These are phyloP conservation scores for Mycena filopes DNA, from an alignment of 768 basidiomycete genomes.

Conservation along the genomic window DNA sequence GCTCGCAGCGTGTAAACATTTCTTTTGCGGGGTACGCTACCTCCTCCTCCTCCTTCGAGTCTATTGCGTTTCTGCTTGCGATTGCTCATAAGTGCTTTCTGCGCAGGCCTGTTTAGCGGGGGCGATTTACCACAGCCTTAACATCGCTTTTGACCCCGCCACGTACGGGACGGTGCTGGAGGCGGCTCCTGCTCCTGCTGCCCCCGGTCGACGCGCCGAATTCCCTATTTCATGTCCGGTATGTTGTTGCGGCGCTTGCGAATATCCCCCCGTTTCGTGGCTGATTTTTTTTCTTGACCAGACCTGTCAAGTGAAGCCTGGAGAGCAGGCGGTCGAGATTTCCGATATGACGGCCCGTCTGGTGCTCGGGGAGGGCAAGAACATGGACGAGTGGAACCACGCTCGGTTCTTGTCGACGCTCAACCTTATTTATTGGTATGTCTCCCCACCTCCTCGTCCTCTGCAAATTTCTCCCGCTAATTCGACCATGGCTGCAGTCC, in stretches of 20 bases:
- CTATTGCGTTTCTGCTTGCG: background rate
- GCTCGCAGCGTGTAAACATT: conserved; percentile 35
- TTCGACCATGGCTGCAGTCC: conserved; percentile 29
- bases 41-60: no score
- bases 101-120: conserved; percentile 34
- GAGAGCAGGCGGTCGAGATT: conserved; percentile 31
- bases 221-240: conserved; percentile 38
- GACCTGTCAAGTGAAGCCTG: conserved; percentile 32
- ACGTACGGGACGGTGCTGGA: conserved; percentile 30
- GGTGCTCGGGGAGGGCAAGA: conserved; percentile 33
- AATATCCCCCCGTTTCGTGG: no score
- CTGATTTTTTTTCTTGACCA: background rate
- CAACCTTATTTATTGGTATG: conserved; percentile 36
- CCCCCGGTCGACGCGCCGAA: conserved; percentile 23
- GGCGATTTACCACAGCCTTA: conserved; percentile 32
- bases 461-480: background rate
- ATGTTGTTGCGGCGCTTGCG: background rate
- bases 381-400: conserved; percentile 38
- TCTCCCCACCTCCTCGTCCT: background rate
- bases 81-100: background rate
- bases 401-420: conserved; percentile 33
- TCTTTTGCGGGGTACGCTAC: conserved; percentile 34
- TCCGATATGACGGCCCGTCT: conserved; percentile 32
- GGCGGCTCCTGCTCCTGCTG: background rate
- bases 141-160: conserved; percentile 33